Conservation (phyloP, 495 filamentous ascomycete species). For the Trichocladium uniseriatum region DNA sequence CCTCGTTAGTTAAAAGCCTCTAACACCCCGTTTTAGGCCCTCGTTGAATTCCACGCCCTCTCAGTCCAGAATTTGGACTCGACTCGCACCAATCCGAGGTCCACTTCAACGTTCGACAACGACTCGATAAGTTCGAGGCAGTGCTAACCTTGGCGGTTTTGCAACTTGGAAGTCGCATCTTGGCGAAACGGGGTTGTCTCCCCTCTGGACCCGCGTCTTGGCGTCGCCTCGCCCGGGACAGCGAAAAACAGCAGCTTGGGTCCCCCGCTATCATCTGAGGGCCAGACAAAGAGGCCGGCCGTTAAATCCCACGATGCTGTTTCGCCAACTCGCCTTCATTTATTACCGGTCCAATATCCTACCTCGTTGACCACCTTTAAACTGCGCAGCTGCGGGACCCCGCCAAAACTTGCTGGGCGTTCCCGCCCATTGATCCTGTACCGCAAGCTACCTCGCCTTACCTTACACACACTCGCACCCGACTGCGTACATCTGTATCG, state of each 20-base stretch:
- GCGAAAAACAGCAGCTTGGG: constrained; percentile 3
- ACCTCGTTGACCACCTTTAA: constrained; percentile 10
- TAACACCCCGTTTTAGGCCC: no score
- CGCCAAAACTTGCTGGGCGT: not conserved
- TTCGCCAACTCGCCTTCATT: constrained; percentile 14
- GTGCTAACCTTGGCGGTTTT: not conserved
- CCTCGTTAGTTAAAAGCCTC: no score
- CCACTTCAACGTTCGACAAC: no score
- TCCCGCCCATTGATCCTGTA: not conserved
- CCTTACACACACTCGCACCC: no score
- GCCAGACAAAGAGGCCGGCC: not conserved
- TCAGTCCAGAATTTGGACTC: no score
- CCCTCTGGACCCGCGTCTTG: constrained; percentile 1
- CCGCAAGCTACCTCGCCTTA: no score
- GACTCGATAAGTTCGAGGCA: no score
- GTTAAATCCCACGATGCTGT: constrained; percentile 17
- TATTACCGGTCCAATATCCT: constrained; percentile 13
- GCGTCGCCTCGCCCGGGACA: not conserved
- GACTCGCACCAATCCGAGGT: no score
- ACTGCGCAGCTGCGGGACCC: not conserved
- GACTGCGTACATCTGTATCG: not conserved
- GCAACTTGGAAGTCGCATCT: not conserved
- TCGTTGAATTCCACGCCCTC: no score
- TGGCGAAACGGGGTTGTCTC: constrained; percentile 2
- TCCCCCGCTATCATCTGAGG: constrained; percentile 8